Conservation (phyloP, 2,329 filamentous ascomycete genomes). For the Fusarium subglutinans region DNA sequence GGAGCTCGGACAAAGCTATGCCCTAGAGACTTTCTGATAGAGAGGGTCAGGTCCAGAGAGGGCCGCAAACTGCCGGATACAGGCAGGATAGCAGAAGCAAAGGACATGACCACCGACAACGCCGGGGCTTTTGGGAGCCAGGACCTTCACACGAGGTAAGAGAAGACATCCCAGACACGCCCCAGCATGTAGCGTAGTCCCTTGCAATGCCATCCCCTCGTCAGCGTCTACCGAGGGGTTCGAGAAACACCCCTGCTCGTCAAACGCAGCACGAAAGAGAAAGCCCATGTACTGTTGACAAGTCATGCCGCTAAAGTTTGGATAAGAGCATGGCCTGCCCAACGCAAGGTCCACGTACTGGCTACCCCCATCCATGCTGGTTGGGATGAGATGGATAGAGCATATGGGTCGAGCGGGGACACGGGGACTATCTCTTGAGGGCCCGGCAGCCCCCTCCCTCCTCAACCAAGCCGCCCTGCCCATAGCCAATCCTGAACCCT, state of each 20-base stretch:
- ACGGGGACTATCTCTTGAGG: conserved; percentile 43
- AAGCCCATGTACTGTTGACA: conserved; percentile 43
- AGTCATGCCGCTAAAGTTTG: conserved; percentile 36
- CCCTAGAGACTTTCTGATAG: conserved; percentile 37
- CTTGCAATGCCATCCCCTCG: conserved; percentile 41
- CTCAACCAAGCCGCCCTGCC: conserved; percentile 34
- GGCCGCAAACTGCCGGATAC: conserved; percentile 43
- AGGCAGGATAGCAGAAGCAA: conserved; percentile 30
- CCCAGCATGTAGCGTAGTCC: conserved; percentile 38
- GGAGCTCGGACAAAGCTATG: conserved; percentile 43
- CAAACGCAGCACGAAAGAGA: conserved; percentile 35
- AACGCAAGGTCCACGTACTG: conserved; percentile 35
- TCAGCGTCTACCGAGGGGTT: conserved; percentile 49
- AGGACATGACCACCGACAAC: conserved; percentile 34
- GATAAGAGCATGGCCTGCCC: conserved; percentile 36
- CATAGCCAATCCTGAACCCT: conserved; percentile 41
- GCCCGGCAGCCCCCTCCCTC: conserved; percentile 43
- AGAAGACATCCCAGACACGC: conserved; percentile 41
- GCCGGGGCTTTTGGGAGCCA: conserved; percentile 30
- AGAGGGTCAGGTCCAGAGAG: conserved; percentile 35
- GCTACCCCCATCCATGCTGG: conserved; percentile 36
- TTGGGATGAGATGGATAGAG: conserved; percentile 42
- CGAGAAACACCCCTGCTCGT: conserved; percentile 40
- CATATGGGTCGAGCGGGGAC: conserved; percentile 44
- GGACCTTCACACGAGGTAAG: conserved; percentile 39